Evolutionary conservation across 1,139 yeast genomes (phyloP), one percentile per base, ranked within the genome.

Genomic region (Ashbya aceris): DNA sequence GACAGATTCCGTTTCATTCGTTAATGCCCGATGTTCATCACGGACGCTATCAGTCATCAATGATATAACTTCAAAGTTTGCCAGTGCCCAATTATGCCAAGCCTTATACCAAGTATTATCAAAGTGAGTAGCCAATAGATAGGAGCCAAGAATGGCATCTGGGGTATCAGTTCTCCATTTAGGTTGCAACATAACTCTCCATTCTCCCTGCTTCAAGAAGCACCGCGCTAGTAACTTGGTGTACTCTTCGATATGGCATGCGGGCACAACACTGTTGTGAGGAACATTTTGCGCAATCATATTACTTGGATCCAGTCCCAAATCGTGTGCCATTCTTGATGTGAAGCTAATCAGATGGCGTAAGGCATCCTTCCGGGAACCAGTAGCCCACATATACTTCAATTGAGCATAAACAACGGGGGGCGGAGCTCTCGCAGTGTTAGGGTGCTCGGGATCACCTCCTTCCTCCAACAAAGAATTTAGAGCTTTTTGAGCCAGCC

Each of bases 61-160:
- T 0, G 96, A 83, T 27, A 91, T 84, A 1, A 89, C 96, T 58
- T 89, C 96, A 60, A 87, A 93, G 61, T 93, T 93, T 0, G 98
- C 96, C 55, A 93, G 68, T 0, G 98, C 98, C 99, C 99, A 93
- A 58, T 87, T 89, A 58, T 93, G 99, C 98, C 98, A 93, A 17
- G 98, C 98, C 56, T 93, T 91, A 59, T 93, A 93, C 96, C 98
- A 93, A 35, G 76, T 75, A 38, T 76, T 73, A 59, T 91, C 97
- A 61, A 91, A 91, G 60, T 89, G 96, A 0, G 98, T 91, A 0
- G 98, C 97, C 50, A 91, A 70, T 45, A 89, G 68, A 60, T 86
- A 93, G 0, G 97, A 89, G 9, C 96, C 96, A 48, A 93, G 68
- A 49, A 93, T 86, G 0, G 87, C 79, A 50, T 83, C 95, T 0